Evolutionary conservation across 257 asterid species (phyloP), one percentile per base, ranked within the genome.

Genomic region (Thymus mandschuricus): DNA sequence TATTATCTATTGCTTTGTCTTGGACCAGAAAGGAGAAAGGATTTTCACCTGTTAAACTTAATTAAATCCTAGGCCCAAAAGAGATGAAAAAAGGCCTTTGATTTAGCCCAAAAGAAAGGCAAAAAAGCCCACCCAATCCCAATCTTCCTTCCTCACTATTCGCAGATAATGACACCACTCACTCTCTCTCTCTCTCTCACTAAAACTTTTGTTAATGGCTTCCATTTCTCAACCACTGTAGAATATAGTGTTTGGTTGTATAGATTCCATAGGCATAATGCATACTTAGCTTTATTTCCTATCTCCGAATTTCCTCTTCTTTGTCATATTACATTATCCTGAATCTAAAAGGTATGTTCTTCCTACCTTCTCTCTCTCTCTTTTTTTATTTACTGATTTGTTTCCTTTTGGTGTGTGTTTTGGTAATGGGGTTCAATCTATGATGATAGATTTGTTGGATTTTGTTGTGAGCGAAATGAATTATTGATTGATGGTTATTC

Each of bases 291-390:
- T 61, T 73, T 73, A 34, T 40, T 56, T 55, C 51, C 51, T 29
- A 46, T 64, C 71, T 59, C 71, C 69, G 79, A 72, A 56, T 68
- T 73, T 51, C 33, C 72, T 60, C 29, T 55, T 69, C 68, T 66
- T 21, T 60, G 60, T 60, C 78, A 6, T 72, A 65, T 68, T 54
- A 7, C 67, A 69, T 62, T 60, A 29, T 64, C 60, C 60, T 21
- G 40, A 35, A 4, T 27, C 43, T 64, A 66, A 73, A 70, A 77
- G 80, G 82, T 77, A 70, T 66, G 51, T 46, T 30, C 73, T 66
- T 74, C 77, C 81, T 46, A 44, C 29, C 77, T 77, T 74, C 69
- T 73, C 75, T 51, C 11, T 54, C 45, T 65, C 57, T 68, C 60
- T 45, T 59, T 45, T 54, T 64, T 60, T 28, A 40, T 33, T 51